Conservation (phyloP, 306 rosid genomes). For the Cicer arietinum region DNA sequence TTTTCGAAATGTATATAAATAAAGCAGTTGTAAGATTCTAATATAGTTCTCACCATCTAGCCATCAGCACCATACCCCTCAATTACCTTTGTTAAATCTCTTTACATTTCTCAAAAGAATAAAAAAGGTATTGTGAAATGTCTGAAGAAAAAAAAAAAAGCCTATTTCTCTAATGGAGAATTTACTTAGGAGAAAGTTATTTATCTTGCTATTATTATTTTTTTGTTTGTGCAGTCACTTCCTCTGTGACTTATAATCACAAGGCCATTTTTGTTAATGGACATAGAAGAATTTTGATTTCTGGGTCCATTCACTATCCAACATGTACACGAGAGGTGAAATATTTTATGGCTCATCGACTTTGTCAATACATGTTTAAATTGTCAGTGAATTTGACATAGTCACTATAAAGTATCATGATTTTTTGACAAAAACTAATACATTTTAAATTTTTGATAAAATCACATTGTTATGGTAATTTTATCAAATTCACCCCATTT, state of each 20-base stretch:
- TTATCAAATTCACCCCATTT: too few species aligned
- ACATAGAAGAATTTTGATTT: constrained; percentile 68
- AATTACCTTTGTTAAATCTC: constrained; percentile 29
- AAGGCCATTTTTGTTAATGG: constrained; percentile 76
- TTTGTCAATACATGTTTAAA: too few species aligned
- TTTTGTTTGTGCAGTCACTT: constrained; percentile 51
- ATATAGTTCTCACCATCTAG: constrained; percentile 11
- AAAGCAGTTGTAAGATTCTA: constrained; percentile 45
- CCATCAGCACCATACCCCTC: constrained; percentile 32
- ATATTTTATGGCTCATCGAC: background rate
- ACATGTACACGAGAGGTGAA: constrained; percentile 93
- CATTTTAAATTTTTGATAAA: too few species aligned
- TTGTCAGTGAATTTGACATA: too few species aligned
- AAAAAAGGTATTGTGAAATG: constrained; percentile 14
- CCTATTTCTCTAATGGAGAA: constrained; percentile 46
- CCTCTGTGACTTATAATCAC: constrained; percentile 76
- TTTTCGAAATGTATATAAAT: constrained; percentile 46
- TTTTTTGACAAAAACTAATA: too few species aligned
- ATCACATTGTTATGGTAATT: too few species aligned
- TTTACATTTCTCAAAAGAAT: constrained; percentile 37
- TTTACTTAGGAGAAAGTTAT: constrained; percentile 15
- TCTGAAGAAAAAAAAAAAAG: background rate
- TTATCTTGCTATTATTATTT: constrained; percentile 26
- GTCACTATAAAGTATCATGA: too few species aligned
- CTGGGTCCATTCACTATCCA: constrained; percentile 98